Evolutionary conservation across 306 rosid genomes (phyloP).

Genomic region (Mimosa bimucronata): DNA sequence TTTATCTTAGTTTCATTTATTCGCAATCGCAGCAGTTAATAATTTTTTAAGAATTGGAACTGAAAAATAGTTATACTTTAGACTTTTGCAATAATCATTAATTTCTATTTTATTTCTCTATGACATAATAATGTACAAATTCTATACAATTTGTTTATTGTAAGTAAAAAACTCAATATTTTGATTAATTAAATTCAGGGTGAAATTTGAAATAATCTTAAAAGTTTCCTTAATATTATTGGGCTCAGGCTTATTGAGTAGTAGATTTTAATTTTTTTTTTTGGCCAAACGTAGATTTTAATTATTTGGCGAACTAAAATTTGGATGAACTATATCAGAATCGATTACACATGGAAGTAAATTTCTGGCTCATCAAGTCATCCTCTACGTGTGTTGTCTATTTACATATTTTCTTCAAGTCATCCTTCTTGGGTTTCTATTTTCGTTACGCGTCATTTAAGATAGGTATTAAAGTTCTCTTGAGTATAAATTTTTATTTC

Average conservation of each 20-base stretch:
- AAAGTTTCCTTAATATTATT: not conserved
- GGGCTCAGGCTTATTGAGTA: not conserved
- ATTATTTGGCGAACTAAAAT: not conserved
- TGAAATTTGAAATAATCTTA: not conserved
- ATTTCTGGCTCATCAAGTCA: not conserved
- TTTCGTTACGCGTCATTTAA: not conserved
- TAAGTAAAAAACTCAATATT: not conserved
- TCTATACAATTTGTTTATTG: not conserved
- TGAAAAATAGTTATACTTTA: too few relatives aligned
- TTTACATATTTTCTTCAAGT: not conserved
- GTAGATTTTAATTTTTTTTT: not conserved
- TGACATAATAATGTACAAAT: not conserved
- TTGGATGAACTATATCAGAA: not conserved
- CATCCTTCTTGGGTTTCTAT: not conserved
- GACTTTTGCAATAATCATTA: too few relatives aligned
- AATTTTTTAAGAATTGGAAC: too few relatives aligned
- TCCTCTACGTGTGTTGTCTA: not conserved
- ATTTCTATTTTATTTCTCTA: too few relatives aligned
- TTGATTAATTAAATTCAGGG: not conserved
- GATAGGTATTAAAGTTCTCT: not conserved
- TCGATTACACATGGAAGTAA: not conserved
- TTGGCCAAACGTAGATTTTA: not conserved
- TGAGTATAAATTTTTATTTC: not conserved
- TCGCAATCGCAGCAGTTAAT: too few relatives aligned
- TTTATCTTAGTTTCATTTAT: too few relatives aligned